Conservation (phyloP, 331 rosid genomes). For the Dryas integrifolia region DNA sequence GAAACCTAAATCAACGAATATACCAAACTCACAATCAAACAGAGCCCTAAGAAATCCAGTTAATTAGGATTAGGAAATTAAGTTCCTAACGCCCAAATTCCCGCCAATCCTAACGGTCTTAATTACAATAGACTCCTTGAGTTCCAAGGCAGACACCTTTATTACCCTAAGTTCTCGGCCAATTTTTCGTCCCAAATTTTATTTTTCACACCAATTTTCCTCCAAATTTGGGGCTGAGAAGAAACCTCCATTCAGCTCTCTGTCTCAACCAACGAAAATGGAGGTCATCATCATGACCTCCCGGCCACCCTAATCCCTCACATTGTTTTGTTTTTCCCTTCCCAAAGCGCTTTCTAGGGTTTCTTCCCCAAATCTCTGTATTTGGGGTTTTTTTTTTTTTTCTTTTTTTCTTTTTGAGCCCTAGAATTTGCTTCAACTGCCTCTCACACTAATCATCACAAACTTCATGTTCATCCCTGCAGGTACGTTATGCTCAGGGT, state of each 20-base stretch:
- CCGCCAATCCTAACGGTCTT: slow-evolving; percentile 9
- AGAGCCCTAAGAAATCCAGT: neutral
- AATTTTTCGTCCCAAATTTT: slow-evolving; percentile 33
- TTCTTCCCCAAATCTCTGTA: slow-evolving; percentile 31
- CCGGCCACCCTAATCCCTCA: slow-evolving; percentile 29
- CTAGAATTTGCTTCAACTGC: slow-evolving; percentile 45
- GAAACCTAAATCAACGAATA: neutral
- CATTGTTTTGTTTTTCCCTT: neutral
- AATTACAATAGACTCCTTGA: neutral
- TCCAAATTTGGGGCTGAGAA: slow-evolving; percentile 43
- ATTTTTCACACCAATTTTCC: slow-evolving; percentile 21
- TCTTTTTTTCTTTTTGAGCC: slow-evolving; percentile 31
- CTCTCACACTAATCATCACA: slow-evolving; percentile 15
- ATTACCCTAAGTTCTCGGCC: slow-evolving; percentile 40
- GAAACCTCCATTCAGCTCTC: slow-evolving; percentile 34
- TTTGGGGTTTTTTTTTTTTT: neutral
- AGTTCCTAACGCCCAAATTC: neutral
- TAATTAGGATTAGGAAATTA: neutral
- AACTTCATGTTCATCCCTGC: slow-evolving; percentile 41
- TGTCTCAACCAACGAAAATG: slow-evolving; percentile 35
- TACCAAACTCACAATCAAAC: neutral
- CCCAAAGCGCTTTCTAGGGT: slow-evolving; percentile 47
- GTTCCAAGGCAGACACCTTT: neutral
- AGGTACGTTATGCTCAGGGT: neutral
- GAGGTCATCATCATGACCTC: slow-evolving; percentile 37